These are phyloP conservation scores for Penicillium daleae DNA, from an alignment of 495 filamentous ascomycete species.

Conservation along the genomic window DNA sequence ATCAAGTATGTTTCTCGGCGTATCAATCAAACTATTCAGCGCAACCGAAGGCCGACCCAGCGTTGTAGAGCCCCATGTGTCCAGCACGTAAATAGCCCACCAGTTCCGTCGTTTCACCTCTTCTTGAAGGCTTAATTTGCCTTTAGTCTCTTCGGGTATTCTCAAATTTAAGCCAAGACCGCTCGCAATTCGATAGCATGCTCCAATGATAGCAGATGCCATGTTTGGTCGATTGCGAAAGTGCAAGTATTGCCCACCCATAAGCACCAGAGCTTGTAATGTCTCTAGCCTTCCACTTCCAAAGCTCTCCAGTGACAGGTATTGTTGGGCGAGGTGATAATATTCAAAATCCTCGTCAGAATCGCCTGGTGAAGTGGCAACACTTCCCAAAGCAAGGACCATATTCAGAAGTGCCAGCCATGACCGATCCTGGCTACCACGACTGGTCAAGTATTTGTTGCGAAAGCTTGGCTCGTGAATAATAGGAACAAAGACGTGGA, in stretches of 20 bases:
- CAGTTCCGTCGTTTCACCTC: slow-evolving; percentile 67
- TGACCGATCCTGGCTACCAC: slow-evolving; percentile 49
- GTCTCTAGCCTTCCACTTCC: slow-evolving; percentile 68
- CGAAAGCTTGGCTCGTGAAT: slow-evolving; percentile 19
- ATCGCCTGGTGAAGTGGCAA: slow-evolving; percentile 65
- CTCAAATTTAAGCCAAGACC: slow-evolving; percentile 69
- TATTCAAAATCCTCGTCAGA: slow-evolving; percentile 65
- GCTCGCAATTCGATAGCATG: slow-evolving; percentile 67
- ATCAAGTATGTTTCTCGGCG: slow-evolving; percentile 15
- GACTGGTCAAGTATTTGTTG: slow-evolving; percentile 12
- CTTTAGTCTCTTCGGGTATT: slow-evolving; percentile 45
- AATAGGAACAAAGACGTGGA: slow-evolving; percentile 14
- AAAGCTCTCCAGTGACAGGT: slow-evolving; percentile 65
- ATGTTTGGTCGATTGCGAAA: slow-evolving; percentile 74
- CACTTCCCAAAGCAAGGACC: slow-evolving; percentile 71
- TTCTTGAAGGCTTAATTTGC: slow-evolving; percentile 49
- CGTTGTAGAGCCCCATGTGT: slow-evolving; percentile 70
- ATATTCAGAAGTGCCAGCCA: slow-evolving; percentile 74
- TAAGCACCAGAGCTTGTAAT: slow-evolving; percentile 65
- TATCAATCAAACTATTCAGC: slow-evolving; percentile 21
- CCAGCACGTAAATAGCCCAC: slow-evolving; percentile 72
- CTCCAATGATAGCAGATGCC: slow-evolving; percentile 56
- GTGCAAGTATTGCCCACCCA: slow-evolving; percentile 73
- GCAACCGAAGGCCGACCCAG: slow-evolving; percentile 51
- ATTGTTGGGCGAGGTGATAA: slow-evolving; percentile 65